Evolutionary conservation across 805 yeast genomes (phyloP).

Genomic region (Wickerhamiella shivajii): DNA sequence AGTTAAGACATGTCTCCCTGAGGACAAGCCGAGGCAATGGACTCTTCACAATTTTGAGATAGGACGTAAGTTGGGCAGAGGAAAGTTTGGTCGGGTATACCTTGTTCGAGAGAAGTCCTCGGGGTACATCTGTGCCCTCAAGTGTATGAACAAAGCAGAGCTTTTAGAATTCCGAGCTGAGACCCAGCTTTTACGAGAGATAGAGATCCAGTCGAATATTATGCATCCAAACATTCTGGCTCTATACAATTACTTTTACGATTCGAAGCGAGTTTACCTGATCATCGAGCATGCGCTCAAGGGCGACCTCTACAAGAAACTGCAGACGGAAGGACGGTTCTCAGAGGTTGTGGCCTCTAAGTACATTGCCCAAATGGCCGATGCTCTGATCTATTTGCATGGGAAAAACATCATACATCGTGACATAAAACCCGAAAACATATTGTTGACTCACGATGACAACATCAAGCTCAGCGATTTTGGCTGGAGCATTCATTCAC

Average conservation of each 20-base stretch:
- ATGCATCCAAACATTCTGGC: slow-evolving; percentile 63
- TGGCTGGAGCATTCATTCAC: slow-evolving; percentile 84
- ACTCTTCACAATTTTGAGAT: slow-evolving; percentile 61
- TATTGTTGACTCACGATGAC: slow-evolving; percentile 61
- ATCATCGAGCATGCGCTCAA: slow-evolving; percentile 70
- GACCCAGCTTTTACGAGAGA: slow-evolving; percentile 76
- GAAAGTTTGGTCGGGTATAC: slow-evolving; percentile 86
- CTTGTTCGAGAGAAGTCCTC: slow-evolving; percentile 64
- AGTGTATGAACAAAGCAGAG: slow-evolving; percentile 79
- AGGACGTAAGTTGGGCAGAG: slow-evolving; percentile 80
- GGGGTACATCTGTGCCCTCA: slow-evolving; percentile 77
- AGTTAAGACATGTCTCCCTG: too few relatives aligned
- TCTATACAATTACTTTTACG: slow-evolving; percentile 75
- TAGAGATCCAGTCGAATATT: slow-evolving; percentile 73
- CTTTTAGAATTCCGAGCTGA: slow-evolving; percentile 61
- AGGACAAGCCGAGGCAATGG: too few relatives aligned
- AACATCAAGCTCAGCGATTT: slow-evolving; percentile 78
- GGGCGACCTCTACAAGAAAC: slow-evolving; percentile 72
- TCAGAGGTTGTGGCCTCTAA: slow-evolving; percentile 56
- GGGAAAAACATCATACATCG: slow-evolving; percentile 71
- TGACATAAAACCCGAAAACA: slow-evolving; percentile 90
- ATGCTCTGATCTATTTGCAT: slow-evolving; percentile 67
- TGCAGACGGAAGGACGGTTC: slow-evolving; percentile 54
- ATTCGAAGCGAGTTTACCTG: slow-evolving; percentile 62
- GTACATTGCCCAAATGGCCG: slow-evolving; percentile 71